A percentile compares a stretch with the other conserved stretches of the same genome.
These are phyloP conservation scores for Starmerella potacharoeniae DNA, from an alignment of 805 yeast species.

Conservation along the genomic window DNA sequence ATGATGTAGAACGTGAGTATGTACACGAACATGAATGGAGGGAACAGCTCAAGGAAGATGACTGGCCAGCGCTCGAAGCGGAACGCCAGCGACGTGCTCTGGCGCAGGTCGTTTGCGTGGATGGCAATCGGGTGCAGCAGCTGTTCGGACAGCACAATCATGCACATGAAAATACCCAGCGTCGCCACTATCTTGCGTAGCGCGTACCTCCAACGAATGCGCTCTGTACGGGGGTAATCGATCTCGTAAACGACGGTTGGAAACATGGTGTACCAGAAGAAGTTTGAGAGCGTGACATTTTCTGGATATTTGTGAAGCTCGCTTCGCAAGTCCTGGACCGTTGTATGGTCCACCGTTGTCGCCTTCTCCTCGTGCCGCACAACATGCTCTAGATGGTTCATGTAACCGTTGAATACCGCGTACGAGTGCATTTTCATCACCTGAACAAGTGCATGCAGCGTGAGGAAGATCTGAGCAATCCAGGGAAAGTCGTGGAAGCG, in stretches of 20 bases:
- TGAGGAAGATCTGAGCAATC: constrained; percentile 79
- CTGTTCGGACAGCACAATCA: constrained; percentile 71
- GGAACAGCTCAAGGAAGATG: constrained; percentile 59
- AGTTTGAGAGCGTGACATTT: constrained; percentile 55
- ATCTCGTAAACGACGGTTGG: constrained; percentile 70
- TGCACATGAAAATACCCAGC: constrained; percentile 73
- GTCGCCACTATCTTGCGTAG: constrained; percentile 61
- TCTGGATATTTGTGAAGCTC: constrained; percentile 68
- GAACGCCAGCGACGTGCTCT: constrained; percentile 35
- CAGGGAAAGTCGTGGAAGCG: constrained; percentile 57
- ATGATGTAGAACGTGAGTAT: constrained; percentile 73
- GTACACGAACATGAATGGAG: constrained; percentile 68
- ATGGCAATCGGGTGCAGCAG: constrained; percentile 63
- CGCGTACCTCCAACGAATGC: constrained; percentile 59
- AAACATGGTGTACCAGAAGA: constrained; percentile 68
- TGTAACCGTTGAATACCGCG: constrained; percentile 81
- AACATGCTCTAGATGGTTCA: constrained; percentile 32
- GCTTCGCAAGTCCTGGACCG: constrained; percentile 57
- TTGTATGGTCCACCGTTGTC: not conserved
- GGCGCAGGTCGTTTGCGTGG: constrained; percentile 44
- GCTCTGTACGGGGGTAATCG: constrained; percentile 64
- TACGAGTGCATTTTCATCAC: constrained; percentile 94
- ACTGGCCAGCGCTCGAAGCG: constrained; percentile 42
- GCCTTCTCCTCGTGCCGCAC: constrained; percentile 1
- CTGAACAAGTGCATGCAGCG: constrained; percentile 73